Percentiles rank a stretch among this genome's conserved stretches.
Evolutionary conservation across 179 eudicot species (phyloP).

Genomic region (Beta macrorhiza): DNA sequence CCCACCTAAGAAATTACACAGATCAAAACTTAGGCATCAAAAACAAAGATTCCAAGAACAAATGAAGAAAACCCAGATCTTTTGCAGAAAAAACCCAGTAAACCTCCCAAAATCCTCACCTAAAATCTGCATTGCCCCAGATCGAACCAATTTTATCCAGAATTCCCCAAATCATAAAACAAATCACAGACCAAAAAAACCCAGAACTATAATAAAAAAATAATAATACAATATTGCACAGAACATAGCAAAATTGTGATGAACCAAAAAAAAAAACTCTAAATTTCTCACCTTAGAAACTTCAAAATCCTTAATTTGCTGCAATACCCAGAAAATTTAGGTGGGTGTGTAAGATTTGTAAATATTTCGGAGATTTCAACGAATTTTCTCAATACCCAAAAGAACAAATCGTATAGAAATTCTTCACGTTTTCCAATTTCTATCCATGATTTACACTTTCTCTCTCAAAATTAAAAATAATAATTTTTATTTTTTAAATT

Average conservation of each 20-base stretch:
- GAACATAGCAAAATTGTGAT: background rate
- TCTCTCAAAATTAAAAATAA: background rate
- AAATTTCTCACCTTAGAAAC: slow-evolving; percentile 31
- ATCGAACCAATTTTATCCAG: slow-evolving; percentile 23
- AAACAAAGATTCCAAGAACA: background rate
- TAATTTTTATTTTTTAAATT: background rate
- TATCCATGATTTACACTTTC: slow-evolving; percentile 15
- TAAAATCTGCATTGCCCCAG: slow-evolving; percentile 21
- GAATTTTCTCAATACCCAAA: background rate
- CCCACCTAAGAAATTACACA: background rate
- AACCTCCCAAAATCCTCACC: background rate
- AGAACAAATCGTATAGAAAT: background rate
- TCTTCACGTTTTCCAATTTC: slow-evolving; percentile 27
- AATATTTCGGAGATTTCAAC: slow-evolving; percentile 16
- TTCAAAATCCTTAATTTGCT: slow-evolving; percentile 8
- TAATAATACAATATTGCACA: background rate
- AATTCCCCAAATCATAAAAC: slow-evolving; percentile 22
- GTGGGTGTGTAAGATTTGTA: slow-evolving; percentile 19
- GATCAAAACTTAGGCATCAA: background rate
- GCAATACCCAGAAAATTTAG: slow-evolving; percentile 13
- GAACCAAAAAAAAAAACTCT: background rate
- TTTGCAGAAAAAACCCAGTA: slow-evolving; percentile 2
- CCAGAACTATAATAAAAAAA: background rate
- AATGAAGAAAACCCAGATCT: slow-evolving; percentile 15
- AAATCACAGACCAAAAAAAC: slow-evolving; percentile 10